Conservation (phyloP, 305 asterid genomes). For the Solanum hybrid region DNA sequence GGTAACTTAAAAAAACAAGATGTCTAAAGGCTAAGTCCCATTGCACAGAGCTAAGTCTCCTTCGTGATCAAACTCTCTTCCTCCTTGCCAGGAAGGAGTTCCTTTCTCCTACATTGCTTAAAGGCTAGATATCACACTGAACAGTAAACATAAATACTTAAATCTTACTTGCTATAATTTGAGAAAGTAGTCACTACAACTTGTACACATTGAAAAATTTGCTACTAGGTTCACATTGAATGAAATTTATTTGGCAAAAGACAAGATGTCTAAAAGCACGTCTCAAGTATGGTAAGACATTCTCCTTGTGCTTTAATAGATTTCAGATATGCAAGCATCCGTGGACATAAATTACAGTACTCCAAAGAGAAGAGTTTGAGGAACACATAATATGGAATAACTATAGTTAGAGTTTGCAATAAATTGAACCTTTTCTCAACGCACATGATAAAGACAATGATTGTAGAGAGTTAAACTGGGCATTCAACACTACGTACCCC, state of each 20-base stretch:
- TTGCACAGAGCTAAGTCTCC: background rate
- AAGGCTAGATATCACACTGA: background rate
- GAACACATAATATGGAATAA: background rate
- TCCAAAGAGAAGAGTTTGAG: background rate
- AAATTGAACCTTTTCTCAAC: background rate
- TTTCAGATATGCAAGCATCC: background rate
- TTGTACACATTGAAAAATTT: background rate
- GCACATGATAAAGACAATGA: background rate
- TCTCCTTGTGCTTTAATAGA: background rate
- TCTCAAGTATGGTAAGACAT: background rate
- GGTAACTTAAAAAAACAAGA: background rate
- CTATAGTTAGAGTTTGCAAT: background rate
- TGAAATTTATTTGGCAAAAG: background rate
- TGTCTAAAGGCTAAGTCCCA: background rate
- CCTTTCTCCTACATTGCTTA: background rate
- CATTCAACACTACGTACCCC: background rate
- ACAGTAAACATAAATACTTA: background rate
- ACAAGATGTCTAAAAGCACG: background rate
- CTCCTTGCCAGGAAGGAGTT: background rate
- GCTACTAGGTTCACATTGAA: background rate
- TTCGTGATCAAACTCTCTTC: background rate
- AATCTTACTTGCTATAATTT: background rate
- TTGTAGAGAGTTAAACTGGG: background rate
- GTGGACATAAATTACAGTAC: background rate
- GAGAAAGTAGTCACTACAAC: background rate